Evolutionary conservation across 2,329 filamentous ascomycete species (phyloP).

Genomic region (Colletotrichum sojae): DNA sequence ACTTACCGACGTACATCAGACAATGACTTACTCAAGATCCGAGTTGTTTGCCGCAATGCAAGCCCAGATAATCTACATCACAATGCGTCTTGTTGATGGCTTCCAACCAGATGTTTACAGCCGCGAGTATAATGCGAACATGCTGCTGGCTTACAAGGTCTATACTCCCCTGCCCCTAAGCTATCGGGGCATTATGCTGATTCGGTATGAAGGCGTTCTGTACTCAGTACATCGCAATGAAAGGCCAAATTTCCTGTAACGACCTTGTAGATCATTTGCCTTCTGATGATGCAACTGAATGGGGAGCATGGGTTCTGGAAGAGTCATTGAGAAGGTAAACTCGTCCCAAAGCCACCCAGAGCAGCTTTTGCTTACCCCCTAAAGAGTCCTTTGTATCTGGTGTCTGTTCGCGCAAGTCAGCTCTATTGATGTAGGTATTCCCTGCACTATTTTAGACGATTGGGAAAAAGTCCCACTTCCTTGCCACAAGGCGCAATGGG

Average conservation of each 20-base stretch:
- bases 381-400: slow-evolving; percentile 26
- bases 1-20: neutral
- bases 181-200: neutral
- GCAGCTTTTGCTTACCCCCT: neutral
- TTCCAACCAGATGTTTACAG: neutral
- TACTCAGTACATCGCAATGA: slow-evolving; percentile 6
- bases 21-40: neutral
- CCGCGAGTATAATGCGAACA: slow-evolving; percentile 18
- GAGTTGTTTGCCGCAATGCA: slow-evolving; percentile 32
- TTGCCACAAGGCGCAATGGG: slow-evolving; percentile 28
- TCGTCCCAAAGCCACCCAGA: neutral
- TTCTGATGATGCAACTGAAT: neutral
- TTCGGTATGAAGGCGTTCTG: neutral
- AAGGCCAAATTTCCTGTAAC: neutral
- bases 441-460: slow-evolving; percentile 20
- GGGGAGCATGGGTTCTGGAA: slow-evolving; percentile 32
- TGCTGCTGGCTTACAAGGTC: slow-evolving; percentile 33
- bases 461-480: slow-evolving; percentile 25
- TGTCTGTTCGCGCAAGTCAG: slow-evolving; percentile 31
- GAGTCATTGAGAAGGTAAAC: slow-evolving; percentile 29
- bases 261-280: neutral
- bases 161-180: neutral
- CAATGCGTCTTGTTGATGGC: slow-evolving; percentile 34
- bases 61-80: slow-evolving; percentile 36
- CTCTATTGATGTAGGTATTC: slow-evolving; percentile 11